Base-by-base conservation (phyloP, 441 rosid species). In the Pelargonium cotyledonis region DNA sequence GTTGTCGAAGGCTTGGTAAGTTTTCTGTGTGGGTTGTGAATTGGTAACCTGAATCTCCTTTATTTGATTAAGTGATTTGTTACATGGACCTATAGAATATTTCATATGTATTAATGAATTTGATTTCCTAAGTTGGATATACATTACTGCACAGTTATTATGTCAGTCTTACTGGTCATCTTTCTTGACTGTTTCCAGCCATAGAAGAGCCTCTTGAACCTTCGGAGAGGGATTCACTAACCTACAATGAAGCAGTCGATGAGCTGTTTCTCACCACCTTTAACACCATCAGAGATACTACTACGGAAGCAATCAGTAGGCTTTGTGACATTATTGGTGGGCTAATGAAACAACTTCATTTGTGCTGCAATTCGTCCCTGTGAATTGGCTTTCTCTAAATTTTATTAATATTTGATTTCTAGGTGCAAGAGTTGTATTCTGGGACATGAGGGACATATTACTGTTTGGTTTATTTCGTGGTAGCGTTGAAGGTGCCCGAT, bases 361-460 rank as follows among this genome's bases (percentile, higher is more conserved):
- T 69, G 61, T 26, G 58, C 21, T 64, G 67, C 49, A 35, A 41
- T 64, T 8, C 19, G 40, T 40, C 40, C 15, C 16, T 15, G 3
- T 41, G 49, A 38, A 64, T 41, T 64, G 3, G 18, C 10, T 7
- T 38, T 35, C 2, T 40, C 47, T 41, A 26, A 64, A 15, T 64
- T 63, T 35, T 41, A 15, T 55, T 1, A 8, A 64, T n/a, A 62
- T 76, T 68, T 65, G 63, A 75, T 62, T 69, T 76, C 8, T 68
- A 95, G 99, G 99, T 72, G 84, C 90, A 68, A 88, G 90, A 80
- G 84, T 84, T 64, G 86, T 90, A 63, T 92, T 90, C 76, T 92
- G 97, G 98, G 99, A 95, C 79, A 85, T 95, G 68, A 86, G 91
- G 80, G 94, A 89, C 72, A 78, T 71, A 71, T 87, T 92, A 80